phyloP scores from a whole-genome alignment of 129 eudicot genomes.

The Heracleum sosnowskyi region DNA sequence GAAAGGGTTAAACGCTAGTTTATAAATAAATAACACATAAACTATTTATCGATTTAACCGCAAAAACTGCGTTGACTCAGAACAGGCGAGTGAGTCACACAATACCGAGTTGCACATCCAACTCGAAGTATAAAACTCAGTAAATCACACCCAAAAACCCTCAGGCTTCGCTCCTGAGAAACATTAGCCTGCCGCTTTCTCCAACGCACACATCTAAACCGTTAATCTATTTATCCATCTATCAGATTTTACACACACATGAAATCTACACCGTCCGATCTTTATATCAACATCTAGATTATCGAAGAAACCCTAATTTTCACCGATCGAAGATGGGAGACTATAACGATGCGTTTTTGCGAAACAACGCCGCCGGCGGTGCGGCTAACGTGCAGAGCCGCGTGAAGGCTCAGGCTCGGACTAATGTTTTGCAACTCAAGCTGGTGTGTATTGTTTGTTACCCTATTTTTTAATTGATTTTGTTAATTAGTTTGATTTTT shows the following conservation, averaged over 20 bases:
- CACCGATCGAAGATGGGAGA: slow-evolving; percentile 57
- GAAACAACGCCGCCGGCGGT: slow-evolving; percentile 44
- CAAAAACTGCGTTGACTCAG: background rate
- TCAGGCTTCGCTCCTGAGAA: background rate
- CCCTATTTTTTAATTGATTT: background rate
- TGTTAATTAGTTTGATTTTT: background rate
- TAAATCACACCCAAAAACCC: background rate
- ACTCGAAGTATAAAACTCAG: slow-evolving; percentile 5
- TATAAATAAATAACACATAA: too few species aligned
- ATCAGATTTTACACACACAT: background rate
- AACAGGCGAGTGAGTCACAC: background rate
- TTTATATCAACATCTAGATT: background rate
- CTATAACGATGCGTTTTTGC: slow-evolving; percentile 70
- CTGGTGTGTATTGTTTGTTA: slow-evolving; percentile 31
- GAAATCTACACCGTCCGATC: slow-evolving; percentile 2
- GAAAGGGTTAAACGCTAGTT: too few species aligned
- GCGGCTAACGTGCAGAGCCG: slow-evolving; percentile 78
- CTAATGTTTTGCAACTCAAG: slow-evolving; percentile 91
- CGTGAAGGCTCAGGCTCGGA: slow-evolving; percentile 82
- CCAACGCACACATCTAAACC: background rate
- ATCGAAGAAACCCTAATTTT: slow-evolving; percentile 14
- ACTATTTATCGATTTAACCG: background rate
- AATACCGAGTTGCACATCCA: background rate
- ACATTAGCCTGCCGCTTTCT: slow-evolving; percentile 2
- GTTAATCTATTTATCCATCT: background rate